Evolutionary conservation across 495 filamentous ascomycete species (phyloP).

Genomic region (Aspergillus incahuasiensis): DNA sequence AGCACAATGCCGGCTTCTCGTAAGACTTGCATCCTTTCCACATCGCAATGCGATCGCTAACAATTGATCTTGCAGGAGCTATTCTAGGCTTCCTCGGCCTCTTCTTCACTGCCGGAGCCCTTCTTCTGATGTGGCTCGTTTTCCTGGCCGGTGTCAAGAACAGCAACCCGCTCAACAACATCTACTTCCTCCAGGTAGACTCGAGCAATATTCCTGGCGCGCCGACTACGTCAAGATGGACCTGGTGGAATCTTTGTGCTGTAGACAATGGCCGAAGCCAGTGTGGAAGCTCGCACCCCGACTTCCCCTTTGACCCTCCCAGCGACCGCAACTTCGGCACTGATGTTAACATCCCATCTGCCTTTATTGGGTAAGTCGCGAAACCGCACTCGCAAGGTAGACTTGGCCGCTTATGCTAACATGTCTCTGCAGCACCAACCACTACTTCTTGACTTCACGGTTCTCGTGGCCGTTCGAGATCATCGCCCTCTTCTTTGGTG

Average conservation of each 20-base stretch:
- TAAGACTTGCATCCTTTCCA: constrained; percentile 16
- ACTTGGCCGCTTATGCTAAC: not conserved
- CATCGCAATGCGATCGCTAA: not conserved
- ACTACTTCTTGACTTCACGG: constrained; percentile 61
- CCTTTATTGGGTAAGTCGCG: constrained; percentile 49
- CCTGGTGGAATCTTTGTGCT: constrained; percentile 73
- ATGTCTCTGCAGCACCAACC: constrained; percentile 37
- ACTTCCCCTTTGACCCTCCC: constrained; percentile 62
- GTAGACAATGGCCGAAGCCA: constrained; percentile 50
- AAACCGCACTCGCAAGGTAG: not conserved
- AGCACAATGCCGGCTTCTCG: constrained; percentile 33
- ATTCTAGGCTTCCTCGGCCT: constrained; percentile 58
- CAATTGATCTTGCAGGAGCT: constrained; percentile 30
- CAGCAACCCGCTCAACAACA: constrained; percentile 59
- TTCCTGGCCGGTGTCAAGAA: constrained; percentile 64
- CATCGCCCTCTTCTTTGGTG: constrained; percentile 63
- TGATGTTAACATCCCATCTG: constrained; percentile 45
- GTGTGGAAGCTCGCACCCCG: constrained; percentile 52
- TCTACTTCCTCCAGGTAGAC: constrained; percentile 77
- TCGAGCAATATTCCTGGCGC: constrained; percentile 67
- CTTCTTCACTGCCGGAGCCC: constrained; percentile 67
- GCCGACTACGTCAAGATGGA: constrained; percentile 69
- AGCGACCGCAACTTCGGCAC: constrained; percentile 56
- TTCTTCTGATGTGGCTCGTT: constrained; percentile 75
- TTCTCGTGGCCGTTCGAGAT: constrained; percentile 72